Evolutionary conservation across 2,329 filamentous ascomycete species (phyloP).

Genomic region (Pseudogymnoascus sp.): DNA sequence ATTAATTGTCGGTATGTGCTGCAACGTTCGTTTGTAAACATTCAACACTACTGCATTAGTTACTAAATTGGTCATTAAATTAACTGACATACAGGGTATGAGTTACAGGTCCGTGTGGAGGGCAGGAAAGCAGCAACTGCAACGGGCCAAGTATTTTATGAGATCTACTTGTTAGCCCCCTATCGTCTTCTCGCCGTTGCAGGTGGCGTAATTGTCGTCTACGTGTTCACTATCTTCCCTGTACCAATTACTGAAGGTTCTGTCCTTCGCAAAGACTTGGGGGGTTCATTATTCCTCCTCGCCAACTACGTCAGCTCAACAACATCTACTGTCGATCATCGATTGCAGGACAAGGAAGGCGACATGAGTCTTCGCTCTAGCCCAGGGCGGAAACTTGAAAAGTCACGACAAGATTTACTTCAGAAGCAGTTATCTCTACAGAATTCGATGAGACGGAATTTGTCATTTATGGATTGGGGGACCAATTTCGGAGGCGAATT

Average conservation of each 20-base stretch:
- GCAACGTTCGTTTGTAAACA: background rate
- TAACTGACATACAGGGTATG: slow-evolving; percentile 10
- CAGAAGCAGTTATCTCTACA: slow-evolving; percentile 56
- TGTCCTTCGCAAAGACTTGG: slow-evolving; percentile 56
- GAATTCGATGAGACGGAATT: slow-evolving; percentile 50
- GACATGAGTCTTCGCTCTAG: slow-evolving; percentile 27
- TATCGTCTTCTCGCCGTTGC: slow-evolving; percentile 60
- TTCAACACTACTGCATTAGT: background rate
- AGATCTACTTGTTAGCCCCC: slow-evolving; percentile 58
- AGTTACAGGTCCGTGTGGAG: slow-evolving; percentile 29
- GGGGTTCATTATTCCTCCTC: slow-evolving; percentile 58
- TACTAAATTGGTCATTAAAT: background rate
- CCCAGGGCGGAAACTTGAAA: slow-evolving; percentile 14
- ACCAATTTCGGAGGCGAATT: slow-evolving; percentile 63
- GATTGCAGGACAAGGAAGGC: slow-evolving; percentile 34
- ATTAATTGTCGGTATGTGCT: slow-evolving; percentile 16
- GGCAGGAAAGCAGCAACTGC: slow-evolving; percentile 44
- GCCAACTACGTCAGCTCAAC: slow-evolving; percentile 67
- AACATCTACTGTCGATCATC: slow-evolving; percentile 53
- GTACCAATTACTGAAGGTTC: slow-evolving; percentile 63
- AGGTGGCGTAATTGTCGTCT: slow-evolving; percentile 58
- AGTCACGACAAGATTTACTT: slow-evolving; percentile 39
- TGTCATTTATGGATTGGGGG: slow-evolving; percentile 57
- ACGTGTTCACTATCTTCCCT: slow-evolving; percentile 69
- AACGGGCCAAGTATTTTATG: slow-evolving; percentile 59